Base-by-base conservation (phyloP, 176 grass and related monocot species). In the Pontederia paniculata region DNA sequence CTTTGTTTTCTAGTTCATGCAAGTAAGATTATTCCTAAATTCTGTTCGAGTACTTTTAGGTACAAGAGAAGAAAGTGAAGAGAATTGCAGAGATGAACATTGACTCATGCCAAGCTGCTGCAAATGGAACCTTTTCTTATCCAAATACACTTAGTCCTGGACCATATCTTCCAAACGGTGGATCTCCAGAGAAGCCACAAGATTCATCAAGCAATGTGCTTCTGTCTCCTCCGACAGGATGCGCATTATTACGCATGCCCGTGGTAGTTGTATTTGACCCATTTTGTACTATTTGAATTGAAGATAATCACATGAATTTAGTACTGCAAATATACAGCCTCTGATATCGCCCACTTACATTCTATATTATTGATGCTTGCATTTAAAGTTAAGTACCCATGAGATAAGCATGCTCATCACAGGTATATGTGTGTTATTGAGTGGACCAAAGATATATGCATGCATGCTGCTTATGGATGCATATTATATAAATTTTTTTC, bases 1-100 rank as follows among this genome's bases (percentile, higher is more conserved):
- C 28, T 37, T 6, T 37, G 28, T 37, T 37, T 3, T 37, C 5
- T 37, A 37, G 7, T 37, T 37, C 5, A 37, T 37, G 28, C 7
- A 6, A 37, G 28, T 37, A 37, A 5, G 28, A 37, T 37, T 37
- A 6, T 37, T 37, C 28, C 28, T 37, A 37, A 37, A 5, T 37
- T 37, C 28, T 3, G 28, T 56, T 56, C 23, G 19, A 14, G 14
- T 23, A 19, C 23, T 23, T 14, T 37, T 37, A 95, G 89, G 89
- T 89, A 20, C 81, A 89, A 83, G 85, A 96, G 55, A 96, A 96
- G 80, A 96, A 96, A 73, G 65, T 81, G 49, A 96, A 83, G 60
- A 76, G 73, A 74, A 67, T 96, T 65, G 66, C 85, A 69, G 57
- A 79, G 12, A 78, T 83, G 82, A 86, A 85, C 85, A 70, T 83